phyloP scores from a whole-genome alignment of 257 asterid species.

The Sherardia arvensis region DNA sequence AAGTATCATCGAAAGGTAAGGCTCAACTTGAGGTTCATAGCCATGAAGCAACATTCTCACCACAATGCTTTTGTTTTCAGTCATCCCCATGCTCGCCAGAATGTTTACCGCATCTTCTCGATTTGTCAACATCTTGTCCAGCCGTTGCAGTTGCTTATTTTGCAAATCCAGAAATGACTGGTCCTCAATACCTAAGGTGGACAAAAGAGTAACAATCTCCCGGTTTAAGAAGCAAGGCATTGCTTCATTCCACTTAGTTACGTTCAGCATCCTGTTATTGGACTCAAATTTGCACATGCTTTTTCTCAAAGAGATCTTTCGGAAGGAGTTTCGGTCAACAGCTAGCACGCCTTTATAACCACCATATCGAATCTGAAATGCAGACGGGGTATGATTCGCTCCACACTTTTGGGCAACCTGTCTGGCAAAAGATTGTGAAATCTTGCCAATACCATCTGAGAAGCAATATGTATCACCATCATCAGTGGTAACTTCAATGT shows the following conservation, averaged over 20 bases:
- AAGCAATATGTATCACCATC: conserved; percentile 76
- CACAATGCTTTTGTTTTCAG: conserved; percentile 49
- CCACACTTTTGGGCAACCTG: conserved; percentile 51
- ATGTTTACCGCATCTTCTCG: conserved; percentile 50
- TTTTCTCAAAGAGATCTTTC: conserved; percentile 55
- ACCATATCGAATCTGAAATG: conserved; percentile 91
- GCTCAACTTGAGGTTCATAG: conserved; percentile 55
- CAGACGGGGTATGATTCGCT: conserved; percentile 56
- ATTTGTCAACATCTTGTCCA: conserved; percentile 51
- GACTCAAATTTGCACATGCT: conserved; percentile 93
- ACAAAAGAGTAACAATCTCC: conserved; percentile 64
- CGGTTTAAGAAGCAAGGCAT: conserved; percentile 86
- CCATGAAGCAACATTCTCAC: conserved; percentile 63
- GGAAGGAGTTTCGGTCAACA: conserved; percentile 49
- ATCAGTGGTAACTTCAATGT: conserved; percentile 53
- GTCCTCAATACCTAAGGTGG: conserved; percentile 79
- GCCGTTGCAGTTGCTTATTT: conserved; percentile 41
- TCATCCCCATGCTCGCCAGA: conserved; percentile 65
- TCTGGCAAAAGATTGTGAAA: conserved; percentile 51
- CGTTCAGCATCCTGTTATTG: conserved; percentile 64
- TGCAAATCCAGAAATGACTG: conserved; percentile 46
- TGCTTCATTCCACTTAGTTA: conserved; percentile 79
- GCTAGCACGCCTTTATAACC: conserved; percentile 92
- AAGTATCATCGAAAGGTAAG: conserved; percentile 70
- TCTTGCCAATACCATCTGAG: conserved; percentile 93